phyloP scores from a whole-genome alignment of 2,329 filamentous ascomycete genomes.

The Aspergillus proliferans region DNA sequence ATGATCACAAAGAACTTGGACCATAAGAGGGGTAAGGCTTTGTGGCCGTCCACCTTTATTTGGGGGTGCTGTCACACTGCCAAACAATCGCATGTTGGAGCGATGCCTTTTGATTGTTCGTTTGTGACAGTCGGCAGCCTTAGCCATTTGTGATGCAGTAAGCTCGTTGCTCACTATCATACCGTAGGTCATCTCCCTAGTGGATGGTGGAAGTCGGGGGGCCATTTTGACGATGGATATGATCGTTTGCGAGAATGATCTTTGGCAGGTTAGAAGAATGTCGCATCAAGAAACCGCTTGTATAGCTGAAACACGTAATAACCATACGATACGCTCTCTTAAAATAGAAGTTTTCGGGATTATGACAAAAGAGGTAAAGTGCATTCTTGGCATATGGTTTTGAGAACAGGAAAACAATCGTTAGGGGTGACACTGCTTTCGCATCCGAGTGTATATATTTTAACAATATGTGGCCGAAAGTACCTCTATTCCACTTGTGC shows the following conservation, averaged over 20 bases:
- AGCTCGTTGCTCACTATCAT: not conserved
- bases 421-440: too few species aligned
- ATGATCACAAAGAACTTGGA: conserved; percentile 24
- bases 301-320: too few species aligned
- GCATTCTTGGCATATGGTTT: too few species aligned
- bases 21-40: conserved; percentile 20
- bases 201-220: not conserved
- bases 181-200: not conserved
- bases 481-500: too few species aligned
- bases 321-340: too few species aligned
- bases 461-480: too few species aligned
- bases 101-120: not conserved
- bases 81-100: conserved; percentile 4
- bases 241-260: not conserved
- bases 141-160: conserved; percentile 3
- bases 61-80: conserved; percentile 8
- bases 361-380: too few species aligned
- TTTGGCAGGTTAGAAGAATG: too few species aligned
- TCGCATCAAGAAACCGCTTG: too few species aligned
- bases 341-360: too few species aligned
- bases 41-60: conserved; percentile 9
- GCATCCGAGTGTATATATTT: too few species aligned
- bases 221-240: not conserved
- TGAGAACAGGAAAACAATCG: too few species aligned
- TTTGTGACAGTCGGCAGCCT: conserved; percentile 2